Evolutionary conservation across 805 yeast genomes (phyloP), one percentile per base, ranked within the genome.

Genomic region (Monosporozyma unispora): DNA sequence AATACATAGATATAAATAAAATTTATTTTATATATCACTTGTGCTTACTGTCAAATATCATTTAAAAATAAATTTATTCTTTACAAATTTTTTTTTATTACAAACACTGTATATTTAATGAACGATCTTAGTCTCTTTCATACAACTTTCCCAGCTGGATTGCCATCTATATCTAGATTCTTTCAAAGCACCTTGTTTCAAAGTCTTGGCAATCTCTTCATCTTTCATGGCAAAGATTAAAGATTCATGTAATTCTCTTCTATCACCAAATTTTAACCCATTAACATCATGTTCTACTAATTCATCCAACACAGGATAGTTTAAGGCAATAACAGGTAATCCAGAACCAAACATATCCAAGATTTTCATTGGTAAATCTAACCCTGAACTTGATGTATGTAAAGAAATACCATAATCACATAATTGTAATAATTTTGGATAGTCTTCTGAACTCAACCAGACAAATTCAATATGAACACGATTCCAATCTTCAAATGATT

Each of bases 331-430:
- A 0, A 89, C 97, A 1, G 99, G 99, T 11, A 93, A 70, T 0
- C 98, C 98, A 54, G 93, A 86, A 0, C 99, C 99, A 71, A 91
- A 90, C 77, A 91, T 81, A 61, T 93, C 99, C 5, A 91, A 83
- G 33, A 93, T 86, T 66, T 93, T 93, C 99, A 93, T 93, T 0
- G 99, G 99, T 50, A 93, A 73, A 61, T 93, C 99, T 50, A 86
- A 74, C 0, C 99, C 99, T 44, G 96, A 85, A 43, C 95, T 84
- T 0, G 98, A 90, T 3, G 82, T 78, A 66, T 93, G 99, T 53
- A 93, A 70, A 0, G 98, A 91, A 1, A 93, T 75, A 1, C 96
- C 98, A 33, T 90, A 62, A 61, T 93, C 96, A 3, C 96, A 91
- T 3, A 80, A 69, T 2, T 82, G 81, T 28, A 93, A 63, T 1